Conservation (phyloP, 2,329 filamentous ascomycete genomes). For the Coniochaeta ligniaria region DNA sequence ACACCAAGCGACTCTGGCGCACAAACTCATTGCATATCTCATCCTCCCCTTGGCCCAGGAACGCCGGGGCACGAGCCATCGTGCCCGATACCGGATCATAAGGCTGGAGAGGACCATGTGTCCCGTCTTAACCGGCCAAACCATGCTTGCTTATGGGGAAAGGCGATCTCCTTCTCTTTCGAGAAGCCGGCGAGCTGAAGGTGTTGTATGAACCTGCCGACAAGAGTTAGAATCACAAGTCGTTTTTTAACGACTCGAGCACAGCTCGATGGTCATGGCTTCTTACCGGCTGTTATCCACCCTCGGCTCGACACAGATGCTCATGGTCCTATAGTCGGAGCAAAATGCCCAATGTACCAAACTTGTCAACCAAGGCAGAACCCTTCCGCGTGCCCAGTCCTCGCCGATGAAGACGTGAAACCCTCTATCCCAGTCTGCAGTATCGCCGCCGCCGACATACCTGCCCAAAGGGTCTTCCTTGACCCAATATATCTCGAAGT, state of each 20-base stretch:
- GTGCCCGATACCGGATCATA: conserved; percentile 28
- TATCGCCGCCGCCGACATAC: conserved; percentile 48
- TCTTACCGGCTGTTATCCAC: conserved; percentile 83
- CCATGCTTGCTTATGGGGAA: conserved; percentile 90
- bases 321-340: conserved; percentile 73
- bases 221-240: not conserved
- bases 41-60: not conserved
- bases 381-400: conserved; percentile 80
- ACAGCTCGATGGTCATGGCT: not conserved
- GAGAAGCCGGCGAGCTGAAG: conserved; percentile 71
- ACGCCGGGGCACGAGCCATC: not conserved
- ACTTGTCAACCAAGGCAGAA: conserved; percentile 75
- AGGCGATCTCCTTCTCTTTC: conserved; percentile 77
- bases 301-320: conserved; percentile 79
- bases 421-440: conserved; percentile 78
- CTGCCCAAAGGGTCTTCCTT: conserved; percentile 79
- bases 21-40: not conserved
- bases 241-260: not conserved
- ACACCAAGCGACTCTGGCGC: not conserved
- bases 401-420: conserved; percentile 87
- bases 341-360: conserved; percentile 81
- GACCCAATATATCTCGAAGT: conserved; percentile 98
- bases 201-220: conserved; percentile 59
- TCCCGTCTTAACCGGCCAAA: conserved; percentile 75
- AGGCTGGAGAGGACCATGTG: conserved; percentile 64